phyloP scores from a whole-genome alignment of 2,329 filamentous ascomycete species.

The Talaromyces verruculosus region DNA sequence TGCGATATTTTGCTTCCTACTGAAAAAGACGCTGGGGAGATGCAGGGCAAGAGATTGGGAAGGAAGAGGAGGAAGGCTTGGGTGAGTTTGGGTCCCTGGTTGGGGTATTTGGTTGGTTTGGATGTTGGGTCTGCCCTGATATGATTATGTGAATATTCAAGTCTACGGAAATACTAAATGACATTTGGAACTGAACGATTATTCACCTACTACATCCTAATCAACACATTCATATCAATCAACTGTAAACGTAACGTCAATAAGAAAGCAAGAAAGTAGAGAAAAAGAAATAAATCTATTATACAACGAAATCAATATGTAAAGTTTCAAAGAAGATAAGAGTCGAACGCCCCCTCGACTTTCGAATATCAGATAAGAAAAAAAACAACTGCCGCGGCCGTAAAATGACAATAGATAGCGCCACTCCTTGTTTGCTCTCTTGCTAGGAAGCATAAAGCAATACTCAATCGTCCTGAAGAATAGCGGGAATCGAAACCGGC shows the following conservation, averaged over 20 bases:
- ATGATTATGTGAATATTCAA: neutral
- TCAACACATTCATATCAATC: neutral
- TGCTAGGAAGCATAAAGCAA: too few species aligned
- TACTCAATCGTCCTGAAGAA: too few species aligned
- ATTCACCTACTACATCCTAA: neutral
- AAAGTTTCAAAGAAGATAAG: neutral
- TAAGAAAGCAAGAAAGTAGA: conserved; percentile 22
- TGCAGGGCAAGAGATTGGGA: neutral
- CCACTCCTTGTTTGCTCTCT: too few species aligned
- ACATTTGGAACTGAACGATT: neutral
- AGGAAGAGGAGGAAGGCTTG: conserved; percentile 16
- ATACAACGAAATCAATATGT: conserved; percentile 23
- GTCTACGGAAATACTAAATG: neutral
- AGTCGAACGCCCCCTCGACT: conserved; percentile 1
- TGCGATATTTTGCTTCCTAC: conserved; percentile 10
- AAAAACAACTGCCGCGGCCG: conserved; percentile 8
- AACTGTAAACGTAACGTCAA: conserved; percentile 14
- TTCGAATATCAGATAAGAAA: neutral
- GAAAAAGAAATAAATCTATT: conserved; percentile 23
- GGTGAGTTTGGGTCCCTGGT: conserved; percentile 22
- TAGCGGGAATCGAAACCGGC: neutral
- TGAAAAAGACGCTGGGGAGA: neutral
- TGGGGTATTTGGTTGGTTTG: conserved; percentile 19
- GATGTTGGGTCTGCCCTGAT: conserved; percentile 3
- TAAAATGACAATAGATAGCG: conserved; percentile 12